Base-by-base conservation (phyloP, 1,284 basidiomycete species). In the Sporisorium sorghi region DNA sequence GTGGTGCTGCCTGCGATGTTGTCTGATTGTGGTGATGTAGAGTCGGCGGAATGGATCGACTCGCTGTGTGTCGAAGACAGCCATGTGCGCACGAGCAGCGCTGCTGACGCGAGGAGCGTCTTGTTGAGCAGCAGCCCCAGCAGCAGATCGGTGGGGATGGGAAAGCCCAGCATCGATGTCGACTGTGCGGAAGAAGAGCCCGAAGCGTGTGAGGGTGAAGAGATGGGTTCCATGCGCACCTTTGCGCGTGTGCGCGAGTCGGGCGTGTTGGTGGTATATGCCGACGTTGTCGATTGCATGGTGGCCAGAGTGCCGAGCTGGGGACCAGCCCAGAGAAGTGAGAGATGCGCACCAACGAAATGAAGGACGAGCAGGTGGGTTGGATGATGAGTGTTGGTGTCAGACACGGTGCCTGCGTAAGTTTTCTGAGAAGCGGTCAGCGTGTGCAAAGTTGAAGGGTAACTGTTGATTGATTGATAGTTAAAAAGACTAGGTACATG, bases 101-200 rank as follows among this genome's bases (percentile, higher is more conserved):
- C 81, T 9, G 82, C 68, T 2, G 79, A 79, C 8, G 81, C 81
- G n/a, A 84, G 61, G 5, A 83, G 58, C 12, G 82, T 80, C 61
- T 84, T 84, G 58, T 78, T 77, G 66, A 84, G 73, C 23, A 84
- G 62, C 40, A 83, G 64, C 0, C 70, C 82, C 12, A 84, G 79
- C 26, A 83, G 66, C 17, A 83, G 72, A 51, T 83, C 76, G 8
- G 80, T 79, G 6, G 80, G 82, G 50, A 84, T 83, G 19, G 77
- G 62, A 21, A 64, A 61, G 49, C 72, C 62, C 24, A 74, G 63
- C 51, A 63, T 51, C 7, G 64, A 67, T 32, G 47, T n/a, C n/a
- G n/a, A 48, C 17, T 30, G 1, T 28, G 19, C 2, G 7, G 43
- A 11, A 3, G 53, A 46, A 3, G 57, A 47, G 44, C 28, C 37